Evolutionary conservation across 139 green algal species (phyloP).

Genomic region (Chlorella sp.): DNA sequence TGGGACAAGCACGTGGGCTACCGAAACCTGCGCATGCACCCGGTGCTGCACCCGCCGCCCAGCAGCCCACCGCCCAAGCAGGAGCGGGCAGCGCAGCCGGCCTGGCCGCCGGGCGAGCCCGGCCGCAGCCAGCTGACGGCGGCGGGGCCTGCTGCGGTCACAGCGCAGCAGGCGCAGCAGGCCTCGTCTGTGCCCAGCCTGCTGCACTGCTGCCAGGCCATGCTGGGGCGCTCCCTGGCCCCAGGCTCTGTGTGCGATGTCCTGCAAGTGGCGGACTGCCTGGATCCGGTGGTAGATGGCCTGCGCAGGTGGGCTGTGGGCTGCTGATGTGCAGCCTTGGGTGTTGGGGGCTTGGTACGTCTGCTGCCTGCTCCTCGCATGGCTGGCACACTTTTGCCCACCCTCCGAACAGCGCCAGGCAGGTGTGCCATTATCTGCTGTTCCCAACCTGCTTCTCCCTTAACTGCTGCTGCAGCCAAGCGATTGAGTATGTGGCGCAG

Average conservation of each 20-base stretch:
- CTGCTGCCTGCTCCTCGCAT: too few species aligned
- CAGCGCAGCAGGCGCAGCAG: background rate
- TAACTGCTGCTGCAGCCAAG: slow-evolving; percentile 32
- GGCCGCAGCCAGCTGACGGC: too few species aligned
- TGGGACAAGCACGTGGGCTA: slow-evolving; percentile 91
- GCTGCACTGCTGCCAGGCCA: slow-evolving; percentile 24
- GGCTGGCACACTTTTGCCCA: too few species aligned
- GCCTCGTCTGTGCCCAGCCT: slow-evolving; percentile 29
- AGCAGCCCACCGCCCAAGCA: slow-evolving; percentile 19
- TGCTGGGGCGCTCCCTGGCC: slow-evolving; percentile 10
- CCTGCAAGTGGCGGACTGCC: slow-evolving; percentile 38
- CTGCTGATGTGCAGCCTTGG: background rate
- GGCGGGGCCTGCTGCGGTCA: background rate
- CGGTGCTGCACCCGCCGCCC: slow-evolving; percentile 22
- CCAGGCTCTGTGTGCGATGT: slow-evolving; percentile 45
- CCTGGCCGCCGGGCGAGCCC: too few species aligned
- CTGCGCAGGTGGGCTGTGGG: slow-evolving; percentile 5
- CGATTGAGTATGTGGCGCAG: slow-evolving; percentile 5
- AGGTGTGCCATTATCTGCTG: too few species aligned
- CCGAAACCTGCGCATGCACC: slow-evolving; percentile 67
- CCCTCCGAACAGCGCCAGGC: too few species aligned
- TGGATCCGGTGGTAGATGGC: slow-evolving; percentile 37
- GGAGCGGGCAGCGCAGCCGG: background rate
- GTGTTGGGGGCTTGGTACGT: too few species aligned
- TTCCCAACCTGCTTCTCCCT: too few species aligned